phyloP scores from a whole-genome alignment of 805 yeast species.

The Lipomyces mesembrius region DNA sequence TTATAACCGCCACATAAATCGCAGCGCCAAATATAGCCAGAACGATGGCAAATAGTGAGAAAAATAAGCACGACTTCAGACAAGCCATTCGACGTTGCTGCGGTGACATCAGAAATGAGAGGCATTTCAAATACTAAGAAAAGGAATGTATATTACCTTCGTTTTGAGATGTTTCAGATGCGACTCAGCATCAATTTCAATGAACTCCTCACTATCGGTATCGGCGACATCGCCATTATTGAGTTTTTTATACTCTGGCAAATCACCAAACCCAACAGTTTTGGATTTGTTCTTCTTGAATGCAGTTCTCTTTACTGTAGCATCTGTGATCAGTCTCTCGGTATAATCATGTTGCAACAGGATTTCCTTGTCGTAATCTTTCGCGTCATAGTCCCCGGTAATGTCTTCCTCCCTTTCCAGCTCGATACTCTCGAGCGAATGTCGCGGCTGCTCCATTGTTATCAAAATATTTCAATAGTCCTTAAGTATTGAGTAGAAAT shows the following conservation, averaged over 20 bases:
- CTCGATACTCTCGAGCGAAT: conserved; percentile 24
- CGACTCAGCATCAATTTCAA: conserved; percentile 36
- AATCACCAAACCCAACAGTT: background rate
- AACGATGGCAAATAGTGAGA: conserved; percentile 16
- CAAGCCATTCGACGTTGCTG: conserved; percentile 29
- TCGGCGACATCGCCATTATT: conserved; percentile 10
- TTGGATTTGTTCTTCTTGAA: conserved; percentile 21
- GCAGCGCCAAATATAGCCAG: conserved; percentile 29
- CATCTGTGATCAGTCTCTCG: conserved; percentile 29
- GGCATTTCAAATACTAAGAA: background rate
- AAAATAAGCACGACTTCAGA: conserved; percentile 21
- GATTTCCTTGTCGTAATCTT: conserved; percentile 18
- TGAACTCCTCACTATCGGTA: conserved; percentile 21
- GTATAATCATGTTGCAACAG: conserved; percentile 23
- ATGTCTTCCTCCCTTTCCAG: conserved; percentile 34
- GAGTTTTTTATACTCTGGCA: conserved; percentile 19
- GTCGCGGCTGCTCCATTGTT: conserved; percentile 6
- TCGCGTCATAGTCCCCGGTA: conserved; percentile 33
- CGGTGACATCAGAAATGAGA: background rate
- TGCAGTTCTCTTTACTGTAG: conserved; percentile 19
- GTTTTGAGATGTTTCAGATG: conserved; percentile 29
- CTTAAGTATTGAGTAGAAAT: background rate
- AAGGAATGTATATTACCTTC: conserved; percentile 16
- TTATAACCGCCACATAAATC: conserved; percentile 25
- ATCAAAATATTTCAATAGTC: background rate